Evolutionary conservation across 2,329 filamentous ascomycete species (phyloP).

Genomic region (Paecilomyces sp.): DNA sequence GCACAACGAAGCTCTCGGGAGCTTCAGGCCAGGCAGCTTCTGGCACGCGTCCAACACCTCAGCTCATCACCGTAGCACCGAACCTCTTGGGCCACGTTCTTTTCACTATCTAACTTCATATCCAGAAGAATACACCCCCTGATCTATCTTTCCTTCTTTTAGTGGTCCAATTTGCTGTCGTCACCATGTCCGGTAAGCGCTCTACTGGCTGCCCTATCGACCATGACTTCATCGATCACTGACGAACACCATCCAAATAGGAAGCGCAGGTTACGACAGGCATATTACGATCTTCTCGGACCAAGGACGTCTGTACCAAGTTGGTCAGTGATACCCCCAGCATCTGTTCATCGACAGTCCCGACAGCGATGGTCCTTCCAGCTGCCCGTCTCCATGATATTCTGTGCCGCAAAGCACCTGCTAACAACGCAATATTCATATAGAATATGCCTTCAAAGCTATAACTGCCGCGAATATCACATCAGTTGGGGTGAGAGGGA

Average conservation of each 20-base stretch:
- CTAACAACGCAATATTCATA: conserved; percentile 22
- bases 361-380: background rate
- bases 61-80: conserved; percentile 15
- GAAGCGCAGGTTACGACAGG: conserved; percentile 87
- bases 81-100: conserved; percentile 9
- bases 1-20: conserved; percentile 18
- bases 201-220: conserved; percentile 4
- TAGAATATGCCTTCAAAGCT: conserved; percentile 99
- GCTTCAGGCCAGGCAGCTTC: conserved; percentile 28
- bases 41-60: conserved; percentile 23
- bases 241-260: conserved; percentile 36
- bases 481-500: conserved; percentile 89
- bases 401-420: conserved; percentile 3
- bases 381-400: background rate
- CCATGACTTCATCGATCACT: conserved; percentile 24
- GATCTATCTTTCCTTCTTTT: conserved; percentile 5
- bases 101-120: background rate
- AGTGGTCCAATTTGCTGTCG: conserved; percentile 8
- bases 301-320: conserved; percentile 97
- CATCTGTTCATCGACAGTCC: background rate
- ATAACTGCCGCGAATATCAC: conserved; percentile 99
- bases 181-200: conserved; percentile 39
- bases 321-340: conserved; percentile 62
- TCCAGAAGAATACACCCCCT: background rate
- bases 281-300: conserved; percentile 99